phyloP scores from a whole-genome alignment of 768 basidiomycete species.

The Auricularia auricula-judae region DNA sequence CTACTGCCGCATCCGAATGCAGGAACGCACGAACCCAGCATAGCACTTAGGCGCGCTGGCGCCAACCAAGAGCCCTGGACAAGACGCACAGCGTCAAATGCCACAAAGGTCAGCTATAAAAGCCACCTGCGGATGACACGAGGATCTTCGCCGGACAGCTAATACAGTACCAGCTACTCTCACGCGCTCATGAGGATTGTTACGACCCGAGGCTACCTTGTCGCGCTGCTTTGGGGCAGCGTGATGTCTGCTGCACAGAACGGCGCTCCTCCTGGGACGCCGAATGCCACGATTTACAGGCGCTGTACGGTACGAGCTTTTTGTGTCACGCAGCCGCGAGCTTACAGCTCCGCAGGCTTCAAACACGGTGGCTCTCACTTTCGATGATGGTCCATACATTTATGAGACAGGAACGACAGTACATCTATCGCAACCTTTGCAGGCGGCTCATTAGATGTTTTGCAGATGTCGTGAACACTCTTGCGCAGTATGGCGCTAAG shows the following conservation, averaged over 20 bases:
- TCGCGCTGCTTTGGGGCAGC: too few relatives aligned
- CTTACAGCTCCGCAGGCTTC: background rate
- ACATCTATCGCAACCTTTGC: background rate
- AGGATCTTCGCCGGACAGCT: too few relatives aligned
- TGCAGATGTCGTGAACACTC: slow-evolving; percentile 6
- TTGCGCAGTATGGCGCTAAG: slow-evolving; percentile 20
- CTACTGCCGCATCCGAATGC: too few relatives aligned
- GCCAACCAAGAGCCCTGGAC: too few relatives aligned
- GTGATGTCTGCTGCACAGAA: background rate
- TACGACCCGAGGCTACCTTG: too few relatives aligned
- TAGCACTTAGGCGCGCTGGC: too few relatives aligned
- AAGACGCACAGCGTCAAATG: too few relatives aligned
- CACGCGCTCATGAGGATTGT: too few relatives aligned
- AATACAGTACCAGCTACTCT: too few relatives aligned
- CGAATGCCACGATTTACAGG: background rate
- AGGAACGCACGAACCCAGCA: too few relatives aligned
- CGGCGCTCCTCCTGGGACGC: background rate
- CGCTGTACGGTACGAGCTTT: background rate
- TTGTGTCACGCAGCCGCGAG: background rate
- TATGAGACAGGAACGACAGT: slow-evolving; percentile 8
- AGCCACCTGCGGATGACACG: too few relatives aligned
- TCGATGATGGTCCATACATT: slow-evolving; percentile 16
- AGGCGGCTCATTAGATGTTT: background rate
- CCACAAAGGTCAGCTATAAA: too few relatives aligned
- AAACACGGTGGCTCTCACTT: slow-evolving; percentile 12